Evolutionary conservation across 2,329 filamentous ascomycete genomes (phyloP), one percentile per base, ranked within the genome.

Genomic region (Rutstroemia sydowiana): DNA sequence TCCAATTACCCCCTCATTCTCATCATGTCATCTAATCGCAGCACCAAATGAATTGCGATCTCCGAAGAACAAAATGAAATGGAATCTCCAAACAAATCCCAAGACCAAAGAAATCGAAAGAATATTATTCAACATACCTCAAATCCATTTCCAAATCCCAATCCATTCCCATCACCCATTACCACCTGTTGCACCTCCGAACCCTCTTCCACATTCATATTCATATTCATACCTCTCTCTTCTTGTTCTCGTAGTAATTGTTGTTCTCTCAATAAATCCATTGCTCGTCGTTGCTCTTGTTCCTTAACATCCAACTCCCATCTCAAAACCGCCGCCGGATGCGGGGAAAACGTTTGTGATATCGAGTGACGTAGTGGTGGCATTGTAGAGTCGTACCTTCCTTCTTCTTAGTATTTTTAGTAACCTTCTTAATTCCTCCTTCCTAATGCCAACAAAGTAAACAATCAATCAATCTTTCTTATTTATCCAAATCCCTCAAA

Each of bases 271-370:
- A 4, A 10, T 18, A 39, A 10, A 9, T 39, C 16, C 20, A 39
- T 20, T 10, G n/a, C 34, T 37, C 13, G 14, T 18, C 13, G 16
- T 1, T 18, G 16, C 36, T 4, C n/a, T 8, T 8, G 2, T 10
- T 16, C n/a, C 3, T 21, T 39, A 7, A 4, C 23, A 26, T 26
- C 8, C 23, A 26, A 39, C 9, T 39, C 20, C 9, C 2, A 3
- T 20, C 36, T 39, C 34, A 26, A 40, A 40, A n/a, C n/a, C n/a
- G n/a, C n/a, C 10, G 48, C 48, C 13, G 48, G 48, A 51, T 51
- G 59, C 47, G 60, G 31, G 5, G 59, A 56, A 20, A 57, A 58
- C 42, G 57, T 55, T 16, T 56, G 55, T 20, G 57, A 55, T 43
- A 57, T 47, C n/a, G 55, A 59, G 16, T 53, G 52, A 42, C 56